A percentile compares a stretch with the other conserved stretches of the same genome.
These are phyloP conservation scores for Oropetium thomaeum DNA, from an alignment of 176 grass and related monocot species.

Conservation along the genomic window DNA sequence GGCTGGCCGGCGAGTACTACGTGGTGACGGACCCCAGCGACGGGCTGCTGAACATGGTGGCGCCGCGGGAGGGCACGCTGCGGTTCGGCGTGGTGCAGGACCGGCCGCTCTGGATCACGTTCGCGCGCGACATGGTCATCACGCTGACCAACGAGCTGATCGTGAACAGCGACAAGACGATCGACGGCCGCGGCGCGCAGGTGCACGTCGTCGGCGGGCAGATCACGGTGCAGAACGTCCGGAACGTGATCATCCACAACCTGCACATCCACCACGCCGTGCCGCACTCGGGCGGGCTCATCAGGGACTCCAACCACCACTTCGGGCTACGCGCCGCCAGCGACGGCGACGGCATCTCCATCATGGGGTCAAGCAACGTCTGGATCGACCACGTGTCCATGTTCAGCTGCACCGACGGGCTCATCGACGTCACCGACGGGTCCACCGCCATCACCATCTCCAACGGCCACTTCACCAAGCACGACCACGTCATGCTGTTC, in stretches of 20 bases:
- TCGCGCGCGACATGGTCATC: slow-evolving; percentile 60
- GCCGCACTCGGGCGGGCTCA: no score
- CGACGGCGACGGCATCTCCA: slow-evolving; percentile 58
- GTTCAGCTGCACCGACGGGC: slow-evolving; percentile 58
- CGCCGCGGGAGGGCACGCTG: slow-evolving; percentile 48
- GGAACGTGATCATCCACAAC: no score
- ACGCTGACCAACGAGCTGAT: slow-evolving; percentile 25
- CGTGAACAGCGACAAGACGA: slow-evolving; percentile 52
- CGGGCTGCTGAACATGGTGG: slow-evolving; percentile 13
- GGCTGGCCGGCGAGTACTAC: slow-evolving; percentile 31
- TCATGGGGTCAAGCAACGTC: slow-evolving; percentile 49
- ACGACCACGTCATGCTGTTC: slow-evolving; percentile 60
- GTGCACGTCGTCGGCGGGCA: slow-evolving; percentile 68
- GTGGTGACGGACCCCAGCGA: slow-evolving; percentile 55
- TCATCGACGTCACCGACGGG: slow-evolving; percentile 58
- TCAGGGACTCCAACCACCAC: no score
- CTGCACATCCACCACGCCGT: no score
- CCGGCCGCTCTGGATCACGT: slow-evolving; percentile 65
- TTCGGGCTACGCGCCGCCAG: no score
- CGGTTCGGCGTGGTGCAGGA: slow-evolving; percentile 50
- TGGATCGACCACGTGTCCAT: slow-evolving; percentile 84
- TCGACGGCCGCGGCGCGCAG: slow-evolving; percentile 65
- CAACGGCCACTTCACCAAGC: no score
- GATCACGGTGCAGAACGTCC: no score
- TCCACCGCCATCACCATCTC: no score